Percentiles rank a stretch among this genome's conserved stretches.
Evolutionary conservation across 1,284 basidiomycete genomes (phyloP).

Genomic region (Chalciporus sp.): DNA sequence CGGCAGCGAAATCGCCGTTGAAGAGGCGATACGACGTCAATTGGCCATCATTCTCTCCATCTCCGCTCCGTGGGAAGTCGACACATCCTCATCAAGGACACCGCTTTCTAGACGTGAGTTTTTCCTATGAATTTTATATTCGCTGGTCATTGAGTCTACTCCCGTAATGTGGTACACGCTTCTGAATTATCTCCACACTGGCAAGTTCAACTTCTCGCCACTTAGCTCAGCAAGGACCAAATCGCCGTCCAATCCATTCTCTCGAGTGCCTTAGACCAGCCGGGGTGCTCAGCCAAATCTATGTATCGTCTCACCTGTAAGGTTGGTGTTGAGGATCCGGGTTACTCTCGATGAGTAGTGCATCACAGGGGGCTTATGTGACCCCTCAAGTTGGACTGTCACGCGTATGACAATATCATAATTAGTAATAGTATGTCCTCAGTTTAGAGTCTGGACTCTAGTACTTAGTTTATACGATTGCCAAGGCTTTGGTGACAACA

Average conservation of each 20-base stretch:
- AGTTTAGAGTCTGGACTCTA: no score
- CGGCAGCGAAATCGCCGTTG: slow-evolving; percentile 8
- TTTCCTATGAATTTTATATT: accelerated
- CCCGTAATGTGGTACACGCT: slow-evolving; percentile 24
- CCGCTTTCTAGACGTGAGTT: slow-evolving; percentile 30
- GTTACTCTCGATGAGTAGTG: neutral
- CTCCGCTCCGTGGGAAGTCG: slow-evolving; percentile 17
- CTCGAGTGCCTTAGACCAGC: slow-evolving; percentile 3
- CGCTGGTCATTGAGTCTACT: neutral
- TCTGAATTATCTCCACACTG: slow-evolving; percentile 30
- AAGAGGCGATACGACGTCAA: neutral
- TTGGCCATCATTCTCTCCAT: neutral
- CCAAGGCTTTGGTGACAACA: no score
- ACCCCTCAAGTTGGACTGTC: slow-evolving; percentile 21
- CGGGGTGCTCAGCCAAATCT: slow-evolving; percentile 33
- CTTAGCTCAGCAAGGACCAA: slow-evolving; percentile 14
- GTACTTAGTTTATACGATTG: no score
- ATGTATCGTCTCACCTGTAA: slow-evolving; percentile 35
- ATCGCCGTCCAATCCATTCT: neutral
- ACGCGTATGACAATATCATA: no score
- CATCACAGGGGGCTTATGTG: neutral
- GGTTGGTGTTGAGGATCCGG: slow-evolving; percentile 9
- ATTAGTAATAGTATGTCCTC: no score
- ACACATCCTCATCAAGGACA: slow-evolving; percentile 31
- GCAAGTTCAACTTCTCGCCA: slow-evolving; percentile 25